Conservation (phyloP, 495 filamentous ascomycete species). For the Cercophora newfieldiana region DNA sequence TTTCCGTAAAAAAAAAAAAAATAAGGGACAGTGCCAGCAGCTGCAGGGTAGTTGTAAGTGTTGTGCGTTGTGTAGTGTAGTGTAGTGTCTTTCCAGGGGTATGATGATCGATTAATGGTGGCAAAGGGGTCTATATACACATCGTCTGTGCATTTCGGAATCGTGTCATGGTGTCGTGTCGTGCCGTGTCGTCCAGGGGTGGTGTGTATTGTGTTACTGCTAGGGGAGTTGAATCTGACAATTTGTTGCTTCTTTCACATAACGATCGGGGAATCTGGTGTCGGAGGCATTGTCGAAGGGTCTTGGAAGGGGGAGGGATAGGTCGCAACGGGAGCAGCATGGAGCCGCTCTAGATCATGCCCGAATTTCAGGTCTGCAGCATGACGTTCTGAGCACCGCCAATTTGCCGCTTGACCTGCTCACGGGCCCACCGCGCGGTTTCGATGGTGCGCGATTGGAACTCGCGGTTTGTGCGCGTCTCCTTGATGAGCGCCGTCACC, state of each 20-base stretch:
- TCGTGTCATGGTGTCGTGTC: constrained; percentile 30
- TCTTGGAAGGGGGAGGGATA: constrained; percentile 5
- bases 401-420: constrained; percentile 93
- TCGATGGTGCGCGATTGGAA: constrained; percentile 81
- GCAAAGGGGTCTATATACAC: constrained; percentile 36
- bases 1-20: constrained; percentile 22
- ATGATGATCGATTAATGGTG: constrained; percentile 30
- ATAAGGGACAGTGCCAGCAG: constrained; percentile 27
- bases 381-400: constrained; percentile 51
- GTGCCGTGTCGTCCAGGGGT: constrained; percentile 27
- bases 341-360: constrained; percentile 10
- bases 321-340: constrained; percentile 12
- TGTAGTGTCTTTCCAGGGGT: constrained; percentile 25
- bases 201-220: constrained; percentile 24
- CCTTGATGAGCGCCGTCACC: constrained; percentile 82
- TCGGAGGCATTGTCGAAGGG: constrained; percentile 17
- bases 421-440: constrained; percentile 94
- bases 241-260: constrained; percentile 17
- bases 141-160: constrained; percentile 34
- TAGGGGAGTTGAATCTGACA: constrained; percentile 18
- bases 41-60: constrained; percentile 29
- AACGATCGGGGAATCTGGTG: constrained; percentile 13
- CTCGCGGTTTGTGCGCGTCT: constrained; percentile 80
- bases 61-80: constrained; percentile 12
- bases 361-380: constrained; percentile 44